These are phyloP conservation scores for Starmera dryadoides DNA, from an alignment of 805 yeast species.

Conservation along the genomic window DNA sequence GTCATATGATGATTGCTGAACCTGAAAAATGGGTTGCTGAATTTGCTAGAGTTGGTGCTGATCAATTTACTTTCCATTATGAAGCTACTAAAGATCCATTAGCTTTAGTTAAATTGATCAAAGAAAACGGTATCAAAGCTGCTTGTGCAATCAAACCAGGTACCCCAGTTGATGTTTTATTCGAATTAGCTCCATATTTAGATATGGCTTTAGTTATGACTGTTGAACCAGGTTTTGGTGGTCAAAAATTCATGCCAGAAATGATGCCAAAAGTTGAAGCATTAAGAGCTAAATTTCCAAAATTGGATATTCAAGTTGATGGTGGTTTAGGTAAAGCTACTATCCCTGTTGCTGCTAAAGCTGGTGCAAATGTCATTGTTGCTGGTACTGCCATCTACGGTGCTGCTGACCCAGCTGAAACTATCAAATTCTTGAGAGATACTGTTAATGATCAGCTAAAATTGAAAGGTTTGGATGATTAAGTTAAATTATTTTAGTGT, in stretches of 20 bases:
- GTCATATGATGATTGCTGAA: conserved; percentile 95
- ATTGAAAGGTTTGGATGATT: conserved; percentile 35
- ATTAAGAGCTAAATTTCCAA: conserved; percentile 67
- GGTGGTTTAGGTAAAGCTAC: conserved; percentile 92
- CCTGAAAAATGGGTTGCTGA: conserved; percentile 95
- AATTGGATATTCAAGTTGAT: conserved; percentile 88
- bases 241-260: conserved; percentile 89
- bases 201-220: conserved; percentile 98
- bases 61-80: conserved; percentile 92
- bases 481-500: background rate
- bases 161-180: conserved; percentile 78
- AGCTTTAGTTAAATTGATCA: conserved; percentile 68
- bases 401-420: conserved; percentile 71
- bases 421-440: conserved; percentile 60
- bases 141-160: conserved; percentile 94
- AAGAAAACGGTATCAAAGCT: conserved; percentile 77
- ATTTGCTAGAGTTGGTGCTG: conserved; percentile 91
- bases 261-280: conserved; percentile 94
- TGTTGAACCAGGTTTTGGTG: conserved; percentile 98
- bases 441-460: conserved; percentile 48
- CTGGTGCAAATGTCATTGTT: conserved; percentile 97
- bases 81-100: conserved; percentile 83
- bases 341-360: conserved; percentile 81
- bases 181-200: conserved; percentile 63
- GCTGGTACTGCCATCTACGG: conserved; percentile 94